Conservation (phyloP, 306 rosid genomes). For the Rosa multiflora region DNA sequence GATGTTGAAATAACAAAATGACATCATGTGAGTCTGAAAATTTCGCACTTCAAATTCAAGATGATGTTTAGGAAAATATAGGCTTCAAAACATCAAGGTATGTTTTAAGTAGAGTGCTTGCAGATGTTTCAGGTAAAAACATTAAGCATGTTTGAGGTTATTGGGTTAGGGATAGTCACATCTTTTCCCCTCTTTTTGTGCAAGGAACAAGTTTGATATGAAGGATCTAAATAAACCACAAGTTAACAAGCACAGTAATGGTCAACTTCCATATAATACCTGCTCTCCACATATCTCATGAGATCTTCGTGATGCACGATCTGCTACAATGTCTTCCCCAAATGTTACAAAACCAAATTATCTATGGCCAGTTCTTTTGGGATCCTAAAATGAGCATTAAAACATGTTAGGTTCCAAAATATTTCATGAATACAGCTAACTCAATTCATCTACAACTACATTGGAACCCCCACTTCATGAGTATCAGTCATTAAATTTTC, state of each 20-base stretch:
- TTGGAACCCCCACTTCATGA: constrained; percentile 89
- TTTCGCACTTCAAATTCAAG: neutral
- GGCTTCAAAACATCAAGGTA: neutral
- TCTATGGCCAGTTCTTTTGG: constrained; percentile 87
- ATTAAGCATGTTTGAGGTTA: neutral
- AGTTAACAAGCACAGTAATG: neutral
- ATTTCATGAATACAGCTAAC: constrained; percentile 4
- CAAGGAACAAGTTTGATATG: too few relatives aligned
- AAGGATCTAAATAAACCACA: neutral
- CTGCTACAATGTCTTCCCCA: constrained; percentile 91
- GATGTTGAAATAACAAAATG: neutral
- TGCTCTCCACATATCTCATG: constrained; percentile 90
- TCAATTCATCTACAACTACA: constrained; percentile 69
- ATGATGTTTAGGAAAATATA: neutral
- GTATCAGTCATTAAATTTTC: constrained; percentile 92
- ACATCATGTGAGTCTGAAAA: neutral
- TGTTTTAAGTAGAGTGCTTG: neutral
- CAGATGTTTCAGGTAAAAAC: neutral
- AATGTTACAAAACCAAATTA: constrained; percentile 96
- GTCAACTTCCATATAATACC: constrained; percentile 42
- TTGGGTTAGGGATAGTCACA: too few relatives aligned
- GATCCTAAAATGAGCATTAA: constrained; percentile 50
- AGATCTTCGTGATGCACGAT: constrained; percentile 84
- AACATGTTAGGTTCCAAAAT: constrained; percentile 12
- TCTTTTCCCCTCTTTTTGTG: too few relatives aligned